A percentile compares a stretch with the other conserved stretches of the same genome.
Conservation (phyloP, 164 flowering plant species). For the Magnolia changhungtana region DNA sequence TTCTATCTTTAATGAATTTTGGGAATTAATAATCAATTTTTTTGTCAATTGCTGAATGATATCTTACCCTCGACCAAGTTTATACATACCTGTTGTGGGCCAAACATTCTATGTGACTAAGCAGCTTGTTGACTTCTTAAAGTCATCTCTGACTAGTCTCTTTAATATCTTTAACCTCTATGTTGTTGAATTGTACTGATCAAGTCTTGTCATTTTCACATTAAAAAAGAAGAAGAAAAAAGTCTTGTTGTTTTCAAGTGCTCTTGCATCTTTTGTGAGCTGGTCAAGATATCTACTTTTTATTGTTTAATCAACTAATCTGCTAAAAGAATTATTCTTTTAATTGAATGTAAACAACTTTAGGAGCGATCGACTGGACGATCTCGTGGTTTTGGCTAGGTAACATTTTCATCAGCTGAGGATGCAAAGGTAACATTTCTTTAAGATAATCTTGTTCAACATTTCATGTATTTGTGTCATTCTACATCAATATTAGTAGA, state of each 20-base stretch:
- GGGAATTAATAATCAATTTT: no score
- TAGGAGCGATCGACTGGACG: constrained; percentile 93
- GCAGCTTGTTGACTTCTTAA: no score
- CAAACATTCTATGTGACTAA: no score
- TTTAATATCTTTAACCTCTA: no score
- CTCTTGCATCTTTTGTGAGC: background rate
- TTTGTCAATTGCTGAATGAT: no score
- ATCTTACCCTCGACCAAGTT: no score
- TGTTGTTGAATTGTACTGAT: no score
- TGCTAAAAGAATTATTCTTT: background rate
- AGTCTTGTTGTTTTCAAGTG: background rate
- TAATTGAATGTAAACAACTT: background rate
- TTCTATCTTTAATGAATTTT: no score
- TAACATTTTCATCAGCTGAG: constrained; percentile 77
- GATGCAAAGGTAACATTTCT: constrained; percentile 77
- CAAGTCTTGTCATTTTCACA: no score
- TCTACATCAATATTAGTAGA: background rate
- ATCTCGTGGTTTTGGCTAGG: constrained; percentile 99
- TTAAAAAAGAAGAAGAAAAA: no score
- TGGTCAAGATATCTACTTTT: background rate
- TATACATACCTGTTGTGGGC: no score
- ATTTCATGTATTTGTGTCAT: background rate
- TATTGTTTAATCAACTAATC: background rate
- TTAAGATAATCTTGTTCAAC: background rate
- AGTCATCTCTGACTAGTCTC: no score